Base-by-base conservation (phyloP, 306 rosid genomes). In the Castanea sativa region DNA sequence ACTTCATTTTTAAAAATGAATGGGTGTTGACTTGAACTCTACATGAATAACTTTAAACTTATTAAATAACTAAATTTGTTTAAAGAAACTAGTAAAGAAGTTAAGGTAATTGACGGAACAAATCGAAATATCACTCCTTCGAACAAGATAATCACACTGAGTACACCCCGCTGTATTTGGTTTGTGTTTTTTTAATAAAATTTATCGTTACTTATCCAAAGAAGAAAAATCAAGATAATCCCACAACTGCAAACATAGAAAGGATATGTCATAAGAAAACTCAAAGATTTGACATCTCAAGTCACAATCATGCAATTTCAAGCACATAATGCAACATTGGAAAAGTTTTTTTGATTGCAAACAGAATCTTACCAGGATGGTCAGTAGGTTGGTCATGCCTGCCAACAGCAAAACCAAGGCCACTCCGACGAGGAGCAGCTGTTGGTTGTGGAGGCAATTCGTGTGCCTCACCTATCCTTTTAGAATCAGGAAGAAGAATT, bases 361-460 rank as follows among this genome's bases (percentile, higher is more conserved):
- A 59, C 11, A 57, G 69, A 73, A 55, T 73, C 91, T 81, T 79
- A 92, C 98, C 89, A 61, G 85, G 71, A 74, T 71, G 71, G 51
- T 78, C 73, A 29, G 75, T 52, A 45, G 86, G 74, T 21, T 85
- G 71, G 73, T 38, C 84, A 69, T 33, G 82, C 69, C 83, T 82
- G 68, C 94, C 98, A 55, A 93, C 83, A 68, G 98, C 98, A 75
- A 92, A 88, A 84, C 94, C 83, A 72, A 95, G 97, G 69, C 98
- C 98, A 78, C 97, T 91, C 41, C 56, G 81, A 69, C 83, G 90
- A 74, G 89, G 88, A 35, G 86, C 69, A n/a, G 61, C 49, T 11
- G 67, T 84, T 73, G 82, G 71, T 75, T 76, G 89, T 73, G 76
- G 70, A 45, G 87, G 79, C 4, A 84, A 82, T 73, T 87, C 72